These are phyloP conservation scores for Whalleya microplaca DNA, from an alignment of 2,329 filamentous ascomycete species.

Conservation along the genomic window DNA sequence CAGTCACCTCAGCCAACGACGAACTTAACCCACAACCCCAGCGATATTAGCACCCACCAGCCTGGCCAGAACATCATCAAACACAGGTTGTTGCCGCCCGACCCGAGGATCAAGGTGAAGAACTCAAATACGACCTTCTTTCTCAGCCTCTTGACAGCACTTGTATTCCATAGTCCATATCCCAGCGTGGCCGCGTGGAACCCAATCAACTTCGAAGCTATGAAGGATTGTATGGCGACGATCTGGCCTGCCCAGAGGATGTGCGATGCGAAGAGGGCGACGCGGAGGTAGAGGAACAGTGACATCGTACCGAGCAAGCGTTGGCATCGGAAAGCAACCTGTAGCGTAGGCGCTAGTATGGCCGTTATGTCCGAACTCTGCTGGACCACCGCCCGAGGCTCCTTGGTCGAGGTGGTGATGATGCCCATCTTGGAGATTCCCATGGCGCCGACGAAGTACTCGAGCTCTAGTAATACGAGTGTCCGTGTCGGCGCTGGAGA, in stretches of 20 bases:
- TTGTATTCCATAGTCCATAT: constrained; percentile 42
- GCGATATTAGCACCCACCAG: constrained; percentile 52
- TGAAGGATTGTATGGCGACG: constrained; percentile 35
- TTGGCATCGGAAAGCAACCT: constrained; percentile 41
- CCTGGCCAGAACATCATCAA: constrained; percentile 61
- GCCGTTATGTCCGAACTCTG: constrained; percentile 39
- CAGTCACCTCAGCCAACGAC: constrained; percentile 35
- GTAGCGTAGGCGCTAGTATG: constrained; percentile 40
- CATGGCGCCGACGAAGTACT: constrained; percentile 5
- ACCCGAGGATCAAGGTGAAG: constrained; percentile 53
- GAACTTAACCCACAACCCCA: constrained; percentile 40
- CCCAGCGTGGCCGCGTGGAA: constrained; percentile 14
- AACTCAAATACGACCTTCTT: constrained; percentile 57
- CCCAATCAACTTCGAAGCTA: constrained; percentile 30
- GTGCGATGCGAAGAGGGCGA: constrained; percentile 37
- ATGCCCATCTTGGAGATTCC: constrained; percentile 39
- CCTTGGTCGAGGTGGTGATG: constrained; percentile 44
- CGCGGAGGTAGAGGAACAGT: constrained; percentile 37
- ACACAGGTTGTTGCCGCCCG: constrained; percentile 51
- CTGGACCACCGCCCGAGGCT: constrained; percentile 35
- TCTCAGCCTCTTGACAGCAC: constrained; percentile 38
- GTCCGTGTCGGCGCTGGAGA: neutral
- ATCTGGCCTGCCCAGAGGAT: constrained; percentile 36
- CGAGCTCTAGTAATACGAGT: neutral
- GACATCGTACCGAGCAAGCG: constrained; percentile 38